A percentile compares a stretch with the other conserved stretches of the same genome.
Conservation (phyloP, 257 asterid species). For the Thymus mandschuricus region DNA sequence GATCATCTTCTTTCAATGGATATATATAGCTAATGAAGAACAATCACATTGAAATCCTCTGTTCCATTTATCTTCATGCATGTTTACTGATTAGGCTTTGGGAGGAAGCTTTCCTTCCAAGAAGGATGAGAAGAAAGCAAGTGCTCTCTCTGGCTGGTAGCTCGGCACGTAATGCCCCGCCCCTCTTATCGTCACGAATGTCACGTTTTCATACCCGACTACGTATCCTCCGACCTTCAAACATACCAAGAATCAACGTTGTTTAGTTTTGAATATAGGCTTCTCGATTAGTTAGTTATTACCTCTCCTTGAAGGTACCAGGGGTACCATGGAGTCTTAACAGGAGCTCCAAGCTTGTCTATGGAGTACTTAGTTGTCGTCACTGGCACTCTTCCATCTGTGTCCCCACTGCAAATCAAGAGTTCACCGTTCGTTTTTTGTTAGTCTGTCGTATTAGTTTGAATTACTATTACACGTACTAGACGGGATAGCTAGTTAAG, state of each 20-base stretch:
- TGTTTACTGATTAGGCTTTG: too few relatives aligned
- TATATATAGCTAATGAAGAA: too few relatives aligned
- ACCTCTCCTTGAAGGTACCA: conserved; percentile 52
- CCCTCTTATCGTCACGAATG: conserved; percentile 59
- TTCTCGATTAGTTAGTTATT: too few relatives aligned
- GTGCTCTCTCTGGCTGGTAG: conserved; percentile 56
- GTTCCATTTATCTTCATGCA: too few relatives aligned
- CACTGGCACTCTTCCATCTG: conserved; percentile 47
- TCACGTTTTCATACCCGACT: conserved; percentile 52
- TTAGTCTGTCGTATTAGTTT: neutral
- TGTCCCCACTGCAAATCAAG: conserved; percentile 44
- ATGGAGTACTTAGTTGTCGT: conserved; percentile 49
- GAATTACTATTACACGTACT: neutral
- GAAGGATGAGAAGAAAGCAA: conserved; percentile 51
- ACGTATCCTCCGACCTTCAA: conserved; percentile 54
- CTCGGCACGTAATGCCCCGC: conserved; percentile 65
- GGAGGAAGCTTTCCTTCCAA: conserved; percentile 60
- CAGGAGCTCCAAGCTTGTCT: conserved; percentile 32
- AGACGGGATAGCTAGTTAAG: neutral
- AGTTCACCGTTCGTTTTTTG: neutral
- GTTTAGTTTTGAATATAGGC: too few relatives aligned
- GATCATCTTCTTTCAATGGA: too few relatives aligned
- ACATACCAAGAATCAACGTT: too few relatives aligned
- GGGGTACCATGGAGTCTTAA: conserved; percentile 58
- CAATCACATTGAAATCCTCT: too few relatives aligned